A percentile compares a stretch with the other conserved stretches of the same genome.
phyloP scores from a whole-genome alignment of 306 rosid genomes.

The Cucurbita pepo region DNA sequence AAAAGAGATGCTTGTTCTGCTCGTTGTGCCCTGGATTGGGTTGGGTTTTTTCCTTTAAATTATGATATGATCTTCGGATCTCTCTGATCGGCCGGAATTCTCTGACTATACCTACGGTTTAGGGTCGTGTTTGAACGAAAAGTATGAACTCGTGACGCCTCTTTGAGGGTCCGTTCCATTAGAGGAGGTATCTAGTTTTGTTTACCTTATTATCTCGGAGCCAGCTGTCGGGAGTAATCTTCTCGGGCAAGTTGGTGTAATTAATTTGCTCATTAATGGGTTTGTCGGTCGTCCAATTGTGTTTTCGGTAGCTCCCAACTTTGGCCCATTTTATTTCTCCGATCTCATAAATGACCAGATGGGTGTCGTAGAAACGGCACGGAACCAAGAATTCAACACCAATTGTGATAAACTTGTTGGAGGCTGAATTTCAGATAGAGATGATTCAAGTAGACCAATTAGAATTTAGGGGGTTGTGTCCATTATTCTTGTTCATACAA shows the following conservation, averaged over 20 bases:
- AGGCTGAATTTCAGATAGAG: neutral
- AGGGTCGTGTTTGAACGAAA: neutral
- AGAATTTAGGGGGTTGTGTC: neutral
- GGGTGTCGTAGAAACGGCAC: conserved; percentile 1
- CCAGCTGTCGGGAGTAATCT: conserved; percentile 14
- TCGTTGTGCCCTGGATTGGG: neutral
- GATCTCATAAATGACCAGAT: conserved; percentile 4
- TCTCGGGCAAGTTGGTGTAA: conserved; percentile 2
- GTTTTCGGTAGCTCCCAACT: conserved; percentile 2
- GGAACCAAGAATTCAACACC: conserved; percentile 2
- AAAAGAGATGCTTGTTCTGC: neutral
- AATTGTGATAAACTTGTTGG: neutral
- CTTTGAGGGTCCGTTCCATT: neutral
- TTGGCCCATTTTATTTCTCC: conserved; percentile 5
- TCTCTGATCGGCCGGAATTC: conserved; percentile 1
- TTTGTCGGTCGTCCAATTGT: conserved; percentile 17
- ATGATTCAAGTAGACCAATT: neutral
- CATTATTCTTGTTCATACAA: too few relatives aligned
- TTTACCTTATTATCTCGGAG: conserved; percentile 4
- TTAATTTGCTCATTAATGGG: conserved; percentile 13
- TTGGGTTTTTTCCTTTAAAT: neutral
- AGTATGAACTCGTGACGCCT: neutral
- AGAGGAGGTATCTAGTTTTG: conserved; percentile 7
- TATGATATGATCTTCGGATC: neutral
- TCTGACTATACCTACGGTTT: neutral